phyloP scores from a whole-genome alignment of 2,329 filamentous ascomycete species.

The Penicillium sp. region DNA sequence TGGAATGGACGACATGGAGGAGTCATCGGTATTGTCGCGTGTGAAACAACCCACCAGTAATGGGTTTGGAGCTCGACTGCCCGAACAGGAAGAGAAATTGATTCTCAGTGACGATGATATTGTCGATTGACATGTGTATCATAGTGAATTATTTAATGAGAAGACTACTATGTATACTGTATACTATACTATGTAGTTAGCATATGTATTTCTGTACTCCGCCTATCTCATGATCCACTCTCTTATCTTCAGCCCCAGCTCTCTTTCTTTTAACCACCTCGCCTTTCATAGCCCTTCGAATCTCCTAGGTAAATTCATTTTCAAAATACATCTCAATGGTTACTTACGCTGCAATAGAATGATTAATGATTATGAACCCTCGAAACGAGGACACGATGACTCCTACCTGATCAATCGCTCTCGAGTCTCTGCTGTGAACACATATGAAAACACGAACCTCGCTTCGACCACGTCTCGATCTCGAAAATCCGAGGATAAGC shows the following conservation, averaged over 20 bases:
- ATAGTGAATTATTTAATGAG: background rate
- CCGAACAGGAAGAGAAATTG: conserved; percentile 64
- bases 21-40: conserved; percentile 38
- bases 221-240: background rate
- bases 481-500: background rate
- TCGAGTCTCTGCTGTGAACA: background rate
- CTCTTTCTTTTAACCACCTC: conserved; percentile 2
- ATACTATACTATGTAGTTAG: no score
- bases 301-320: background rate
- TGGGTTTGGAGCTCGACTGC: conserved; percentile 20
- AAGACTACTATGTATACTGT: background rate
- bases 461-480: background rate
- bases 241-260: conserved; percentile 4
- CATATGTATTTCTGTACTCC: no score
- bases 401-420: conserved; percentile 2
- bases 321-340: background rate
- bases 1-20: conserved; percentile 49
- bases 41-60: conserved; percentile 24
- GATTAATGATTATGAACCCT: conserved; percentile 16
- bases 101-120: conserved; percentile 82
- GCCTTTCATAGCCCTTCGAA: background rate
- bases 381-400: conserved; percentile 9
- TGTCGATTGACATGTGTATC: conserved; percentile 53
- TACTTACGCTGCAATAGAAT: conserved; percentile 5
- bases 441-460: background rate